A percentile compares a stretch with the other conserved stretches of the same genome.
phyloP scores from a whole-genome alignment of 2,329 filamentous ascomycete species.

The Fusarium marasasianum region DNA sequence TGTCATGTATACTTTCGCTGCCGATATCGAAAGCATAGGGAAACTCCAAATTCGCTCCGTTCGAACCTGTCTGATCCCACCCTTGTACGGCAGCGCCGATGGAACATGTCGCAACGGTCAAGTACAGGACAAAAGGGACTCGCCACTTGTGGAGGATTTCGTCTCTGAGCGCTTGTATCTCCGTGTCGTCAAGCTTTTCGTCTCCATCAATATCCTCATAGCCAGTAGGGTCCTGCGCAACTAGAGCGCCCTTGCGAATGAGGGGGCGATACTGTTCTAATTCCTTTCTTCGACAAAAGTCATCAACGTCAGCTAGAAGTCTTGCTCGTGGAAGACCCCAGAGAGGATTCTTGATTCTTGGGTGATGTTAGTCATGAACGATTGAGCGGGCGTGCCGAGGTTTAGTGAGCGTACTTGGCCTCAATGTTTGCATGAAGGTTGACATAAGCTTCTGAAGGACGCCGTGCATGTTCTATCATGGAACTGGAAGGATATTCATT shows the following conservation, averaged over 20 bases:
- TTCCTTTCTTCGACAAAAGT: slow-evolving; percentile 69
- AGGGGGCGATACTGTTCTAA: slow-evolving; percentile 67
- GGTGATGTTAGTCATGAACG: slow-evolving; percentile 20
- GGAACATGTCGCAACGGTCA: slow-evolving; percentile 74
- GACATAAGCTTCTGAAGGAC: slow-evolving; percentile 46
- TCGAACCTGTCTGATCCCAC: slow-evolving; percentile 73
- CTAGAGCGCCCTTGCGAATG: slow-evolving; percentile 75
- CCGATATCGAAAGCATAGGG: slow-evolving; percentile 60
- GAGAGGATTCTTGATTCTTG: slow-evolving; percentile 58
- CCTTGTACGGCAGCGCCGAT: slow-evolving; percentile 76
- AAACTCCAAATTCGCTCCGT: slow-evolving; percentile 71
- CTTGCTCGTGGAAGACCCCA: slow-evolving; percentile 60
- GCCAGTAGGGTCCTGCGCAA: slow-evolving; percentile 74
- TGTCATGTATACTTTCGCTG: slow-evolving; percentile 48
- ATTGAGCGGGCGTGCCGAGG: background rate
- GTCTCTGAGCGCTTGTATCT: slow-evolving; percentile 67
- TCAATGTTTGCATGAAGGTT: slow-evolving; percentile 58
- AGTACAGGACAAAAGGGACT: slow-evolving; percentile 68
- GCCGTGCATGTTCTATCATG: slow-evolving; percentile 50
- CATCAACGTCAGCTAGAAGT: slow-evolving; percentile 65
- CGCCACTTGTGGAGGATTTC: slow-evolving; percentile 76
- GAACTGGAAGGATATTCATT: slow-evolving; percentile 44
- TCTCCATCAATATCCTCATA: slow-evolving; percentile 68
- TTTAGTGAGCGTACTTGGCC: slow-evolving; percentile 51
- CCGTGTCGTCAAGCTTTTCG: slow-evolving; percentile 66